These are phyloP conservation scores for Epichloe uncinata DNA, from an alignment of 2,329 filamentous ascomycete species.

Conservation along the genomic window DNA sequence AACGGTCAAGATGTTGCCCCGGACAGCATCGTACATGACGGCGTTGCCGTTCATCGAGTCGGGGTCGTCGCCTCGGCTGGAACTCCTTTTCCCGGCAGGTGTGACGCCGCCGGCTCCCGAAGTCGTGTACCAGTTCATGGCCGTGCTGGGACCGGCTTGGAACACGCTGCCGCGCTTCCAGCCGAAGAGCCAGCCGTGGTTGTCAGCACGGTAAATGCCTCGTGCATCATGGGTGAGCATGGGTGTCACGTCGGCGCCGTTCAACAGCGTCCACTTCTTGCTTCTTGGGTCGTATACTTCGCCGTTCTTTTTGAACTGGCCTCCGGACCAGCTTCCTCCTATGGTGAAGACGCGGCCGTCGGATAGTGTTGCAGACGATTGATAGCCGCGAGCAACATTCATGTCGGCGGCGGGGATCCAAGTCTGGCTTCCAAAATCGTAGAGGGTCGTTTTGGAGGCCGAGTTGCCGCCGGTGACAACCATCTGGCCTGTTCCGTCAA, in stretches of 20 bases:
- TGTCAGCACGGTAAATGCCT: slow-evolving; percentile 32
- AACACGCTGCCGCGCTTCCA: slow-evolving; percentile 15
- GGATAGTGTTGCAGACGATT: slow-evolving; percentile 34
- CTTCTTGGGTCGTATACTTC: slow-evolving; percentile 36
- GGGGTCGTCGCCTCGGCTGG: slow-evolving; percentile 23
- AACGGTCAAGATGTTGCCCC: slow-evolving; percentile 40
- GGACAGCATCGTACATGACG: slow-evolving; percentile 45
- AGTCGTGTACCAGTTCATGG: slow-evolving; percentile 43
- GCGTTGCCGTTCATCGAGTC: slow-evolving; percentile 41
- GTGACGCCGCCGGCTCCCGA: slow-evolving; percentile 25
- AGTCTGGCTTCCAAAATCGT: slow-evolving; percentile 21
- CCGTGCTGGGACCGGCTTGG: slow-evolving; percentile 8
- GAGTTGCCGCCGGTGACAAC: slow-evolving; percentile 41
- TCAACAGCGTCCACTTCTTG: slow-evolving; percentile 33
- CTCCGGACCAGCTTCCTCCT: slow-evolving; percentile 40
- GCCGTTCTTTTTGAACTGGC: slow-evolving; percentile 37
- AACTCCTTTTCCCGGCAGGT: slow-evolving; percentile 23
- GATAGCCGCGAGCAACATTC: slow-evolving; percentile 36
- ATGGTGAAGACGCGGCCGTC: slow-evolving; percentile 44
- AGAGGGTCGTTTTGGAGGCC: slow-evolving; percentile 34
- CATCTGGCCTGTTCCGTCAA: slow-evolving; percentile 33
- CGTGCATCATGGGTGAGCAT: slow-evolving; percentile 37
- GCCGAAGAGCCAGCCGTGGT: slow-evolving; percentile 7
- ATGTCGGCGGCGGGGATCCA: slow-evolving; percentile 30
- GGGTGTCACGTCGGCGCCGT: slow-evolving; percentile 28